Percentiles rank a stretch among this genome's conserved stretches.
Evolutionary conservation across 116 monocot genomes (phyloP).

Genomic region (Posidonia oceanica): DNA sequence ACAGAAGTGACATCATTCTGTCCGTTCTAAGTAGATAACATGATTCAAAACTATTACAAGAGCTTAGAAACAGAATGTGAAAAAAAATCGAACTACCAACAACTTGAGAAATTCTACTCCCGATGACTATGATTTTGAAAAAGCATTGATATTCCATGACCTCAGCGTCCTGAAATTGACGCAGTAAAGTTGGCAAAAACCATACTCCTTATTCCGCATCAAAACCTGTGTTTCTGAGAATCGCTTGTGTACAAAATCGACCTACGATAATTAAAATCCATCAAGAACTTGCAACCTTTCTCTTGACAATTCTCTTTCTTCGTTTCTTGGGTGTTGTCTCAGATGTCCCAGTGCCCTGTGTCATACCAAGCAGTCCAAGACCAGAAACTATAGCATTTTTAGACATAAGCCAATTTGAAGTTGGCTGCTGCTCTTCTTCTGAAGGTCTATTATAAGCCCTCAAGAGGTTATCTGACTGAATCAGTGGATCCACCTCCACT

Average conservation of each 20-base stretch:
- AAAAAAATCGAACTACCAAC: no score
- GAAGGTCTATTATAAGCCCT: slow-evolving; percentile 57
- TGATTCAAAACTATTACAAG: no score
- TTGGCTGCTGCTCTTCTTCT: slow-evolving; percentile 16
- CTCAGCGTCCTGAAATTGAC: neutral
- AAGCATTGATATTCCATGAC: neutral
- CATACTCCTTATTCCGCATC: neutral
- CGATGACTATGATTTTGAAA: neutral
- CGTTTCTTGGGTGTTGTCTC: slow-evolving; percentile 37
- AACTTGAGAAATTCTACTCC: no score
- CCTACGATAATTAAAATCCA: slow-evolving; percentile 3
- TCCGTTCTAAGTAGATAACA: no score
- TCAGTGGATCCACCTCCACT: slow-evolving; percentile 61
- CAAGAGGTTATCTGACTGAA: slow-evolving; percentile 56
- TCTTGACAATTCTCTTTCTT: slow-evolving; percentile 75
- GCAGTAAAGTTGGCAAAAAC: slow-evolving; percentile 2
- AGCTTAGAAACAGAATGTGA: no score
- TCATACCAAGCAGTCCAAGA: slow-evolving; percentile 76
- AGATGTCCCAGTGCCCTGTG: slow-evolving; percentile 29
- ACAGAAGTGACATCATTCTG: no score
- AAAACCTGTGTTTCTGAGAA: slow-evolving; percentile 1
- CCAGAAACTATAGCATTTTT: slow-evolving; percentile 79
- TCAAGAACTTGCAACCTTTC: slow-evolving; percentile 45
- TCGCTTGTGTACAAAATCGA: slow-evolving; percentile 4
- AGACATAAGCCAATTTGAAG: slow-evolving; percentile 85